Evolutionary conservation across 2,329 filamentous ascomycete species (phyloP), one percentile per base, ranked within the genome.

Genomic region (Aspergillus sp.): DNA sequence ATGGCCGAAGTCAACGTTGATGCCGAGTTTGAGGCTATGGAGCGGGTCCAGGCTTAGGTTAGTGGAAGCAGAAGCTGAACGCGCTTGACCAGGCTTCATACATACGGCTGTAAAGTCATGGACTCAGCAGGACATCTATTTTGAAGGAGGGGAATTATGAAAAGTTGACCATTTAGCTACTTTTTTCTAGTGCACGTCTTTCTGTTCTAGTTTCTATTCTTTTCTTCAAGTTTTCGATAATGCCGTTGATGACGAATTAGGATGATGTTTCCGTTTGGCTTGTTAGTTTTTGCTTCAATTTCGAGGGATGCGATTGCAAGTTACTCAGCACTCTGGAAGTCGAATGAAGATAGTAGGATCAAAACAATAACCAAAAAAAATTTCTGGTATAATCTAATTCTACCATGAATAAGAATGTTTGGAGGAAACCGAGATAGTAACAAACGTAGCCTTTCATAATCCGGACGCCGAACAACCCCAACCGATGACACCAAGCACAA

Each of bases 11-110:
- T 56, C 35, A 55, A 64, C 11, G 23, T 64, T 15, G 60, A 62
- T 8, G 58, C 41, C 9, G 58, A 66, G 25, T 52, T 64, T 15
- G 48, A 52, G 5, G 58, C 40, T 7, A 57, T 63, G 58, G 55
- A 52, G 25, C 33, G 8, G 6, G 46, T 53, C 7, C 15, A 23
- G 17, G 6, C 9, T 4, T 31, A 31, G 14, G 27, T 14, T 43
- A 3, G 21, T 35, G 41, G 51, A 40, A 15, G 11, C 33, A 4
- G 5, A 11, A 33, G 23, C 8, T 33, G 17, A 31, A 9, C 17
- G 43, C 39, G 15, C 17, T 21, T 40, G 43, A 33, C 31, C 48
- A 33, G 23, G 14, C 25, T n/a, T 15, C 21, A 12, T 21, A 40
- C 27, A 31, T 31, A 8, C 27, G 19, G 19, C 11, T 11, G 31